Conservation (phyloP, 495 filamentous ascomycete species). For the Polyplosphaeria fusca region DNA sequence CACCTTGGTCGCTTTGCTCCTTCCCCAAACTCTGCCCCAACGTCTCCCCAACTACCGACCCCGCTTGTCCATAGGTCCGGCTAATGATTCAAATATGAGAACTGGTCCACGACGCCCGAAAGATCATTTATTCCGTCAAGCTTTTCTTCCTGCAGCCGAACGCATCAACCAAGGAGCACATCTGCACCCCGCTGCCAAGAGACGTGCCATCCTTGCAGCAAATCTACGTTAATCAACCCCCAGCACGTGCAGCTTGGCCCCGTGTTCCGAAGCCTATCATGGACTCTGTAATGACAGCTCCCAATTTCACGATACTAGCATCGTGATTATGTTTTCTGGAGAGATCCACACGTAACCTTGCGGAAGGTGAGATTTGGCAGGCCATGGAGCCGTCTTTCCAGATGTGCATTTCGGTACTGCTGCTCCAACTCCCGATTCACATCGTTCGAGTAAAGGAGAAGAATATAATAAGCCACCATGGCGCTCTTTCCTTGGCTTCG, state of each 20-base stretch:
- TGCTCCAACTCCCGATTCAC: constrained; percentile 4
- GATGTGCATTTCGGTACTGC: not conserved
- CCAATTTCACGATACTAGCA: constrained; percentile 17
- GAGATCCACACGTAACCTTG: not conserved
- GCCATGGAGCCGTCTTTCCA: constrained; percentile 10
- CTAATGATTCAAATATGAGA: constrained; percentile 18
- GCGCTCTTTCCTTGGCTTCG: not conserved
- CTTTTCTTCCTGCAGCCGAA: constrained; percentile 5
- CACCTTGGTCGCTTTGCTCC: not conserved
- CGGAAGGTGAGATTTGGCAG: not conserved
- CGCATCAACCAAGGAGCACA: constrained; percentile 3
- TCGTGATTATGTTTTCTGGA: not conserved
- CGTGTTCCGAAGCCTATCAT: constrained; percentile 8
- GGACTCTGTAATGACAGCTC: constrained; percentile 4
- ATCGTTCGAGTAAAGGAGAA: not conserved
- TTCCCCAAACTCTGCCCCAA: constrained; percentile 25
- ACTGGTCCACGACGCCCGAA: not conserved
- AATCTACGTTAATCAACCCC: constrained; percentile 16
- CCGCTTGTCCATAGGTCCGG: constrained; percentile 19
- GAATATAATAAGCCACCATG: constrained; percentile 22
- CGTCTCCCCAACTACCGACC: constrained; percentile 30
- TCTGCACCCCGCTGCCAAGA: constrained; percentile 24
- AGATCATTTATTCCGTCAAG: constrained; percentile 20
- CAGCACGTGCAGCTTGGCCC: constrained; percentile 17
- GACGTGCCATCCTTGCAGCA: constrained; percentile 1